Evolutionary conservation across 257 asterid species (phyloP), one percentile per base, ranked within the genome.

Genomic region (Fraxinus excelsior): DNA sequence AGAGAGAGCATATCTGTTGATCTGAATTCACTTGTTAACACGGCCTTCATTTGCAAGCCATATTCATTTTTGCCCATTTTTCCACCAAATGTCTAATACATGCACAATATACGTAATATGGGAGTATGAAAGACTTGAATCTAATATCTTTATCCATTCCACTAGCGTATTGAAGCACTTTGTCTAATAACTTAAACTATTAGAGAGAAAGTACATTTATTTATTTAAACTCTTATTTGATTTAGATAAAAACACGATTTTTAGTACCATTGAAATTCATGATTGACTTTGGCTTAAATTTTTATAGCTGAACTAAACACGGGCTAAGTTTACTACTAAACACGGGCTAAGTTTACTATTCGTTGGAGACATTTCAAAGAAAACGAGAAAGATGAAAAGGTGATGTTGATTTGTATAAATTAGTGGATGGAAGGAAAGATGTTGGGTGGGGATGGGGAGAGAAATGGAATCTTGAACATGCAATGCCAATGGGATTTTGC

Each of bases 361-460:
- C 34, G 25, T 9, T 1, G 32, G 2, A 73, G 80, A 71, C 70
- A 81, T 77, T 51, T 53, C 38, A 5, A 44, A 58, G 13, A 62
- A 64, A 67, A 64, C 7, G 28, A 38, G n/a, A 65, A 71, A 37
- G 16, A 12, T 14, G 32, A 75, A 79, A 83, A 84, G 84, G 75
- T 79, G 90, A 88, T 85, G 89, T 84, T 84, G 89, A 90, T 84
- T 79, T 77, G 79, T 82, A 65, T 72, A 80, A 56, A 25, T 62
- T 11, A 85, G 88, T 79, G 87, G 89, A 81, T 81, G 80, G 86
- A 78, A 79, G 74, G 58, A 19, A 67, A 77, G 73, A 75, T 73
- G 74, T 0, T 51, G 7, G 7, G 7, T 7, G 23, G 9, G 9
- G 8, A 9, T 1, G 38, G 7, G 0, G 9, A 3, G 46, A 49